These are phyloP conservation scores for Cudoniella acicularis DNA, from an alignment of 495 filamentous ascomycete genomes.

Conservation along the genomic window DNA sequence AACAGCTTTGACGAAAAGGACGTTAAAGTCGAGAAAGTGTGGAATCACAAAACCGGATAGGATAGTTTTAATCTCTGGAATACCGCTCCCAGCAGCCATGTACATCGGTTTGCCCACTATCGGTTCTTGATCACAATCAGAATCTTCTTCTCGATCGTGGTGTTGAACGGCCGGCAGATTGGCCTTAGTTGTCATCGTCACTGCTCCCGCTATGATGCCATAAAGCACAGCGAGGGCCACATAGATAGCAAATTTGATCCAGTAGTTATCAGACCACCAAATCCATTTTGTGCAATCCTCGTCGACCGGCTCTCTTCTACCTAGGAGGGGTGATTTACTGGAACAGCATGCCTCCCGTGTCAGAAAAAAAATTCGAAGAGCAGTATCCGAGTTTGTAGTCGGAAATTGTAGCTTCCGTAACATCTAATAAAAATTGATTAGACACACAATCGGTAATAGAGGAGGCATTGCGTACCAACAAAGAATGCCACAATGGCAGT, in stretches of 20 bases:
- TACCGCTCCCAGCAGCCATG: slow-evolving; percentile 53
- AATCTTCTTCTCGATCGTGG: slow-evolving; percentile 2
- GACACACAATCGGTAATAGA: not conserved
- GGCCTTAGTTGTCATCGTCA: slow-evolving; percentile 49
- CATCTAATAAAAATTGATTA: slow-evolving; percentile 31
- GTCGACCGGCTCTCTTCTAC: slow-evolving; percentile 16
- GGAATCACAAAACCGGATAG: slow-evolving; percentile 55
- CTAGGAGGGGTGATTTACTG: slow-evolving; percentile 28
- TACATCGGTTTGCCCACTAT: slow-evolving; percentile 48
- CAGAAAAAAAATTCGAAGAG: slow-evolving; percentile 38
- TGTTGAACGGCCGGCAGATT: slow-evolving; percentile 39
- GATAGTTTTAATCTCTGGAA: slow-evolving; percentile 59
- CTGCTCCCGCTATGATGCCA: slow-evolving; percentile 44
- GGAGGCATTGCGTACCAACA: slow-evolving; percentile 16
- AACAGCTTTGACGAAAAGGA: slow-evolving; percentile 53
- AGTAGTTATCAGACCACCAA: slow-evolving; percentile 40
- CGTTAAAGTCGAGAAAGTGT: slow-evolving; percentile 49
- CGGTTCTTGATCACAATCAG: slow-evolving; percentile 7
- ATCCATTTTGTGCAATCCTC: slow-evolving; percentile 40
- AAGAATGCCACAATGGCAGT: slow-evolving; percentile 53
- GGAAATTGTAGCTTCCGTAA: slow-evolving; percentile 47
- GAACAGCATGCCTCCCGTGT: slow-evolving; percentile 46
- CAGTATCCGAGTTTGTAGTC: slow-evolving; percentile 56
- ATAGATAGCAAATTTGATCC: slow-evolving; percentile 42
- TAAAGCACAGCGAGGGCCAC: slow-evolving; percentile 45